Conservation (phyloP, 2,329 filamentous ascomycete species). For the Exophiala calicioides region DNA sequence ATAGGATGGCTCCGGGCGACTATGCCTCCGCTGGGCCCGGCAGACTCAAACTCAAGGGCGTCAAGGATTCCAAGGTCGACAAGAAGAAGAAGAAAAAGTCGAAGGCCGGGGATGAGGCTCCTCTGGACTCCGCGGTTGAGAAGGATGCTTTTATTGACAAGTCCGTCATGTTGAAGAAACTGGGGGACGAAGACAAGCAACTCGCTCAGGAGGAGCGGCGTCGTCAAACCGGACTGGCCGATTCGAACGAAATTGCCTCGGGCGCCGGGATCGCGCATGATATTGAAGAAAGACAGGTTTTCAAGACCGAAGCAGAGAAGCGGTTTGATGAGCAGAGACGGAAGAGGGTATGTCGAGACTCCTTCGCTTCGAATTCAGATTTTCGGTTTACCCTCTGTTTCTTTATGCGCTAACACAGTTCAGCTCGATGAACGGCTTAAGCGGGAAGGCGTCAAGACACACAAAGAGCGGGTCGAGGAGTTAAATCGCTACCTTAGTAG, state of each 20-base stretch:
- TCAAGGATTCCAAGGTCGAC: constrained; percentile 52
- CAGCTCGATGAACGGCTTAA: constrained; percentile 80
- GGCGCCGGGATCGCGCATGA: constrained; percentile 34
- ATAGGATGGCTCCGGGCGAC: constrained; percentile 19
- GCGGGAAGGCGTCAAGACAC: constrained; percentile 87
- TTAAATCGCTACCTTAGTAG: constrained; percentile 90
- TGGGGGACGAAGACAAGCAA: constrained; percentile 30
- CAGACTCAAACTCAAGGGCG: constrained; percentile 82
- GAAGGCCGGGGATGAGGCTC: constrained; percentile 35
- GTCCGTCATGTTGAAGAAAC: constrained; percentile 29
- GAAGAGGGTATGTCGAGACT: constrained; percentile 69
- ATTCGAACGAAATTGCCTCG: constrained; percentile 30
- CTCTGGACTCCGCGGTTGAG: constrained; percentile 1
- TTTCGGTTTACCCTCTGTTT: constrained; percentile 8
- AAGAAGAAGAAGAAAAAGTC: constrained; percentile 55
- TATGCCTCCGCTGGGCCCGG: constrained; percentile 46
- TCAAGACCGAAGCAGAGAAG: constrained; percentile 82
- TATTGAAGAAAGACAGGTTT: constrained; percentile 36
- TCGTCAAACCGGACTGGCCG: constrained; percentile 32
- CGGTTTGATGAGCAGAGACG: constrained; percentile 76
- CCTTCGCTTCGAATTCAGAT: constrained; percentile 4
- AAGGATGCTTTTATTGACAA: constrained; percentile 21
- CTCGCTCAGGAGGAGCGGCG: constrained; percentile 30
- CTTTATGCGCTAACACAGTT: not conserved
- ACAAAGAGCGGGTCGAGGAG: constrained; percentile 95